Base-by-base conservation (phyloP, 2,329 filamentous ascomycete genomes). In the Acrocalymma vagum region DNA sequence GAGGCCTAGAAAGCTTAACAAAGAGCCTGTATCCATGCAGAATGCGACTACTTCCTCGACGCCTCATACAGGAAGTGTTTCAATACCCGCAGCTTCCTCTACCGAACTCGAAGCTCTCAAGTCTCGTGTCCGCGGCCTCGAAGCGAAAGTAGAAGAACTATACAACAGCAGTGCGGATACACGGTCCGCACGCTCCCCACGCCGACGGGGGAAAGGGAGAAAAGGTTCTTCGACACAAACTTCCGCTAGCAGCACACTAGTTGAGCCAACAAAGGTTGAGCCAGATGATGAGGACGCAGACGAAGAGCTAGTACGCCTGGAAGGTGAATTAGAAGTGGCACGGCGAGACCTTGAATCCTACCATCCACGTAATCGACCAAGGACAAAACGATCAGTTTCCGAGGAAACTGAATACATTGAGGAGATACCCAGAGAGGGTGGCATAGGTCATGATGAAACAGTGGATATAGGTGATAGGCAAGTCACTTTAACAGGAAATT, bases 91-190 rank as follows among this genome's bases (percentile, higher is more conserved):
- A 16, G 31, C 45, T 4, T 45, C 58, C 18, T 51, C 55, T 3
- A 32, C 42, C 21, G 66, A 70, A 27, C 53, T 70, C 11, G 63
- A 69, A 51, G 65, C 65, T 2, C 51, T 70, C 1, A 69, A 70
- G 25, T 59, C 56, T 2, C 62, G 66, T 17, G 63, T 70, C 9
- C 50, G 60, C 20, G 63, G 62, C 13, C 54, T 70, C 9, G 66
- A 70, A 47, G 59, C 65, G 7, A 68, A 67, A 34, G 65, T 70
- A 5, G 66, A 70, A 37, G 59, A 67, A 10, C 52, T 70, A 1
- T 69, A 68, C 37, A 57, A 51, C 16, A 37, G 35, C 18, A 28
- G 44, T n/a, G 37, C 47, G 25, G 42, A 37, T 6, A n/a, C n/a
- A n/a, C 44, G 52, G 5, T 30, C 43, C 4, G 50, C 46, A 2